Percentiles rank a stretch among this genome's conserved stretches.
Evolutionary conservation across 2,329 filamentous ascomycete species (phyloP).

Genomic region (Talaromyces sp.): DNA sequence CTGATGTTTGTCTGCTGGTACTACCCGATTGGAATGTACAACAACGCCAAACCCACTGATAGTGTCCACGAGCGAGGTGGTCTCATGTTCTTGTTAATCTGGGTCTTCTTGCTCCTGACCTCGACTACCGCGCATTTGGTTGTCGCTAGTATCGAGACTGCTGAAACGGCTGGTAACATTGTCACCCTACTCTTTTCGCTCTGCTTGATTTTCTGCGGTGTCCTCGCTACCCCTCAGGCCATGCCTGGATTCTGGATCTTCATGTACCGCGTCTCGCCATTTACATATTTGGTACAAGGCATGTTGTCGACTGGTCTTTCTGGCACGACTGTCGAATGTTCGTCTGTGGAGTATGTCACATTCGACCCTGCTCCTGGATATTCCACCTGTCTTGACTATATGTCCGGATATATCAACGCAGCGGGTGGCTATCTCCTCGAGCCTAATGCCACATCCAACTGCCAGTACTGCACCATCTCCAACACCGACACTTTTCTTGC

Average conservation of each 20-base stretch:
- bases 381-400: conserved; percentile 63
- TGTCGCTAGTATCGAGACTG: conserved; percentile 66
- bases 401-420: conserved; percentile 53
- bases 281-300: conserved; percentile 58
- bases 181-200: conserved; percentile 60
- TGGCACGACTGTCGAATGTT: conserved; percentile 31
- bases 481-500: conserved; percentile 54
- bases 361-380: conserved; percentile 51
- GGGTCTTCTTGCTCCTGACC: conserved; percentile 68
- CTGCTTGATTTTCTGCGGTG: conserved; percentile 60
- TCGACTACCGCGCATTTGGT: conserved; percentile 71
- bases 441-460: conserved; percentile 54
- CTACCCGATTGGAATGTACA: conserved; percentile 57
- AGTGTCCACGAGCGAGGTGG: conserved; percentile 54
- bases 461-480: conserved; percentile 49
- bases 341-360: conserved; percentile 33
- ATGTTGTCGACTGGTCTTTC: conserved; percentile 37
- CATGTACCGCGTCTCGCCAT: conserved; percentile 68
- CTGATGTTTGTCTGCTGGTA: conserved; percentile 66
- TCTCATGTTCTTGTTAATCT: conserved; percentile 62
- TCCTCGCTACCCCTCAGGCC: conserved; percentile 56
- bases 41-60: conserved; percentile 40
- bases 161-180: conserved; percentile 64
- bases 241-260: conserved; percentile 74
- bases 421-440: conserved; percentile 54